Conservation (phyloP, 495 filamentous ascomycete genomes). For the Elasticomyces elasticus region DNA sequence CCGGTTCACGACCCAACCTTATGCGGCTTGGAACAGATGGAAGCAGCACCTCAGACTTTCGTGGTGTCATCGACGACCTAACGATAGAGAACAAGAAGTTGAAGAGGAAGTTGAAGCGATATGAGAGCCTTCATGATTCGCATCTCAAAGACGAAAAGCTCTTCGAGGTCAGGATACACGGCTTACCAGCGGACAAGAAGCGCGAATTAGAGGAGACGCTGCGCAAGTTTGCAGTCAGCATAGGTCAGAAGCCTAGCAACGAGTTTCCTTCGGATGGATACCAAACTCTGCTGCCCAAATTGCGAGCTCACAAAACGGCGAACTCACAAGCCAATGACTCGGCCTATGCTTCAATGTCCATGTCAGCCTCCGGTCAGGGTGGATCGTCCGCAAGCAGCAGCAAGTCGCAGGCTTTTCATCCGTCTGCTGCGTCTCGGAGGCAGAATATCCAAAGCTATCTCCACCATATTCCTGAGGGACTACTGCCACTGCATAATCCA, state of each 20-base stretch:
- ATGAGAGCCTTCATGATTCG: constrained; percentile 51
- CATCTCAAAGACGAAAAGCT: constrained; percentile 56
- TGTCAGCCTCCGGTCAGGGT: constrained; percentile 46
- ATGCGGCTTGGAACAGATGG: constrained; percentile 13
- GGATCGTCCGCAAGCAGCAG: constrained; percentile 18
- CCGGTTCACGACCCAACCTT: constrained; percentile 9
- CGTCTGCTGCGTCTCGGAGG: constrained; percentile 28
- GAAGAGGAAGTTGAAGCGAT: constrained; percentile 56
- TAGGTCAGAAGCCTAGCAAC: constrained; percentile 32
- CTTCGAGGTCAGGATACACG: constrained; percentile 67
- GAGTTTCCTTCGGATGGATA: constrained; percentile 12
- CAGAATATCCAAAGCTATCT: constrained; percentile 51
- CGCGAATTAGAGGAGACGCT: constrained; percentile 63
- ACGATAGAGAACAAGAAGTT: constrained; percentile 47
- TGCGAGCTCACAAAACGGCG: constrained; percentile 20
- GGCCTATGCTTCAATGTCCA: constrained; percentile 65
- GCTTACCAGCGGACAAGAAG: constrained; percentile 54
- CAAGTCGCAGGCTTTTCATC: neutral
- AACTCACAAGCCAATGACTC: constrained; percentile 50
- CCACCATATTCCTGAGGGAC: constrained; percentile 49
- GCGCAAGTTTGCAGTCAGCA: constrained; percentile 50
- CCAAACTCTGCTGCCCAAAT: constrained; percentile 3
- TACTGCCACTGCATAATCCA: constrained; percentile 42
- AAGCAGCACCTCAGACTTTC: constrained; percentile 31
- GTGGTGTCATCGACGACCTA: constrained; percentile 35